Conservation (phyloP, 345 rosid species). For the Eucalyptus caleyi region DNA sequence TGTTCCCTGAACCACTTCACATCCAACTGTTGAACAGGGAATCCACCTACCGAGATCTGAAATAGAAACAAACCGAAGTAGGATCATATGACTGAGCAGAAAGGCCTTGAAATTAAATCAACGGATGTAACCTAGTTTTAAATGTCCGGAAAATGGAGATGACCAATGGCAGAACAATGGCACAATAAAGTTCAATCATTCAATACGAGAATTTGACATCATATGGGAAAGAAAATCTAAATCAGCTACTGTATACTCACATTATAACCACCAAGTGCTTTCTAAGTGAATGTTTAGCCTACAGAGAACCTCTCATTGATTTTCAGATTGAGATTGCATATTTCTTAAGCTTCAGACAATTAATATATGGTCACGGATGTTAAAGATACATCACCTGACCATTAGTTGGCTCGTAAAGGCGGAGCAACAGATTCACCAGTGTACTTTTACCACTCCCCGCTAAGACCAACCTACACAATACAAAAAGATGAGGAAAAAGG, state of each 20-base stretch:
- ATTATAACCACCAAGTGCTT: background rate
- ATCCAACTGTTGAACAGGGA: constrained; percentile 67
- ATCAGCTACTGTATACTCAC: background rate
- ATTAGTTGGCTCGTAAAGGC: constrained; percentile 71
- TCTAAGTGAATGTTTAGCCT: background rate
- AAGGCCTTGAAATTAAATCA: background rate
- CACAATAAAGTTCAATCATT: background rate
- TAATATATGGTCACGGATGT: background rate
- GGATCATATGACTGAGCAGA: background rate
- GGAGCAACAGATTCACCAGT: constrained; percentile 76
- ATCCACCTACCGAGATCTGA: constrained; percentile 82
- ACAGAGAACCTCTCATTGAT: background rate
- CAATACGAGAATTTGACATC: background rate
- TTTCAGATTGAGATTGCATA: background rate
- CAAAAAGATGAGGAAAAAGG: background rate
- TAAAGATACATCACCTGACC: constrained; percentile 55
- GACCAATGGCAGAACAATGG: background rate
- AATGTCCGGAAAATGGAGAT: background rate
- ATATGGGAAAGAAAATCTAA: background rate
- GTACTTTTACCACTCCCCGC: constrained; percentile 99
- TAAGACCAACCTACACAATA: constrained; percentile 77
- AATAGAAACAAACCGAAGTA: background rate
- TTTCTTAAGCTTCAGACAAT: background rate
- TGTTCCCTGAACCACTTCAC: constrained; percentile 81
- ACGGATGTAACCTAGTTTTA: background rate